Conservation (phyloP, 306 rosid genomes). For the Begonia masoniana region DNA sequence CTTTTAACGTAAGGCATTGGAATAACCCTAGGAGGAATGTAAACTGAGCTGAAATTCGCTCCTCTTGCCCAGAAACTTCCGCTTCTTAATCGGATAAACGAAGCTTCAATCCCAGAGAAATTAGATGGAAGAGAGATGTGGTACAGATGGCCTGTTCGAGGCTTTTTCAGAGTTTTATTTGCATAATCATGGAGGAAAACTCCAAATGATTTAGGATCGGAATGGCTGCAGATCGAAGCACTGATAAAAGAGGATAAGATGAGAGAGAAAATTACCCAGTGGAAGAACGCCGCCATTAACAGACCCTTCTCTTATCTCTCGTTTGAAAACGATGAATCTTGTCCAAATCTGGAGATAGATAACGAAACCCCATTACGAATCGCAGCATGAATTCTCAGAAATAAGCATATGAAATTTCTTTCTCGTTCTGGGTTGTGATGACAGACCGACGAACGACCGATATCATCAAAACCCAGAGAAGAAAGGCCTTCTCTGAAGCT, state of each 20-base stretch:
- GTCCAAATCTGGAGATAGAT: not conserved
- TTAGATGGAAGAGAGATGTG: conserved; percentile 50
- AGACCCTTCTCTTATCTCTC: conserved; percentile 8
- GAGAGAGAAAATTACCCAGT: conserved; percentile 20
- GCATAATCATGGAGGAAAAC: conserved; percentile 29
- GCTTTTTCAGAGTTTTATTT: conserved; percentile 14
- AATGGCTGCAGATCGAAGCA: not conserved
- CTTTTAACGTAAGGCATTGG: conserved; percentile 33
- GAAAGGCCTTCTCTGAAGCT: not conserved
- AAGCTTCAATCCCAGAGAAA: conserved; percentile 49
- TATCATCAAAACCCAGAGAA: not conserved
- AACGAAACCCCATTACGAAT: not conserved
- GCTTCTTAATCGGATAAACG: conserved; percentile 35
- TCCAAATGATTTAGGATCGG: conserved; percentile 30
- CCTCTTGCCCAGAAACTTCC: conserved; percentile 44
- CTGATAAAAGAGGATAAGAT: conserved; percentile 17
- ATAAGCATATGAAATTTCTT: no score
- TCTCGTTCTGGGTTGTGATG: not conserved
- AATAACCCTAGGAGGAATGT: conserved; percentile 38
- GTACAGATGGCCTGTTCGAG: conserved; percentile 43
- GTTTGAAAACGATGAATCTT: not conserved
- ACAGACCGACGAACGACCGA: not conserved
- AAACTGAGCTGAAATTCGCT: conserved; percentile 25
- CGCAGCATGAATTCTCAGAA: not conserved
- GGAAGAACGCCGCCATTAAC: conserved; percentile 33